A percentile compares a stretch with the other conserved stretches of the same genome.
phyloP scores from a whole-genome alignment of 805 yeast genomes.

The Schizosaccharomyces japonicus region DNA sequence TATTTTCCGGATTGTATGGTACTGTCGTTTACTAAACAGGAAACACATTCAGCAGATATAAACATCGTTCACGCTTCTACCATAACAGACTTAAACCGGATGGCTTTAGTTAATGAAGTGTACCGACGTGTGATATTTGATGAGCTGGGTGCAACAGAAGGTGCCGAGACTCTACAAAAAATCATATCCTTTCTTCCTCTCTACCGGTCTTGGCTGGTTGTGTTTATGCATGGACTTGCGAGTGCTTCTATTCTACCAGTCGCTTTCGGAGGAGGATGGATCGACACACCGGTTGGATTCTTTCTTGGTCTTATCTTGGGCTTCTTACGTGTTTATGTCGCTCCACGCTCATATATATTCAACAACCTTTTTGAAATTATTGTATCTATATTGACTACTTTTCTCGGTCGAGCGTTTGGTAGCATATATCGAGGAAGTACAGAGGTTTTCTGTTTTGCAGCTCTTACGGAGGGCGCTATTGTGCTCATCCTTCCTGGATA shows the following conservation, averaged over 20 bases:
- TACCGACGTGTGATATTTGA: constrained; percentile 84
- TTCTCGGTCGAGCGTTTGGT: constrained; percentile 72
- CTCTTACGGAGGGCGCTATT: constrained; percentile 70
- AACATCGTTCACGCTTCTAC: constrained; percentile 69
- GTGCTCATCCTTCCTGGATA: constrained; percentile 88
- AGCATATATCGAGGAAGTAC: constrained; percentile 33
- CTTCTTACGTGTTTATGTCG: constrained; percentile 49
- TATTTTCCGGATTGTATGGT: constrained; percentile 92
- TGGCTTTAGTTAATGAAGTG: constrained; percentile 58
- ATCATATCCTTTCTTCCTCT: constrained; percentile 35
- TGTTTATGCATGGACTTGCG: constrained; percentile 55
- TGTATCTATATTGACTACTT: constrained; percentile 68
- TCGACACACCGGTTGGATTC: constrained; percentile 62
- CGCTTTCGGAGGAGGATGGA: constrained; percentile 77
- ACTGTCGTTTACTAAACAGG: constrained; percentile 74
- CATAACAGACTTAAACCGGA: constrained; percentile 62
- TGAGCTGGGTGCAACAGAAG: constrained; percentile 67
- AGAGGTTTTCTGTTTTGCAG: constrained; percentile 52
- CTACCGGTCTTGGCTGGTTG: constrained; percentile 57
- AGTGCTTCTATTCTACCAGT: constrained; percentile 64
- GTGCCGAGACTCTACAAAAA: constrained; percentile 43
- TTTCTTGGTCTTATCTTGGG: constrained; percentile 68
- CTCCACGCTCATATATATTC: constrained; percentile 63
- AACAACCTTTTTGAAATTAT: constrained; percentile 83
- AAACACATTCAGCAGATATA: constrained; percentile 85